Base-by-base conservation (phyloP, 2,329 filamentous ascomycete species). In the Aspergillus sojae region DNA sequence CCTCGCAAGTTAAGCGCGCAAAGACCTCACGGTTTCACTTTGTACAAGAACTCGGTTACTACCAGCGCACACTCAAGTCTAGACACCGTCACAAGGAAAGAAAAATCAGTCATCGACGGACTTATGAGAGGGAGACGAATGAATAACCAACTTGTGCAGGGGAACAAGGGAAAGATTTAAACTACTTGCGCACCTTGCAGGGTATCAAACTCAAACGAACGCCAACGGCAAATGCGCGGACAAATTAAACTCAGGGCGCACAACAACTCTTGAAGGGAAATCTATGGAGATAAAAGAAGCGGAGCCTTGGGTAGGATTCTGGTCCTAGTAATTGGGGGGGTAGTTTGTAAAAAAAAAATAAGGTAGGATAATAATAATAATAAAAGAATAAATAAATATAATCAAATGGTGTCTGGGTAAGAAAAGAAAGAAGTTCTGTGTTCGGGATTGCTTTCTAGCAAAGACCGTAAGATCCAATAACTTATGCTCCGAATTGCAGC, bases 1-100 rank as follows among this genome's bases (percentile, higher is more conserved):
- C 41, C 57, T 46, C 45, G 26, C 43, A 45, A 55, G 52, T 60
- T 63, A 65, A 61, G 63, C 65, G 63, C 65, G 62, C 62, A 60
- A 62, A 56, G 54, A 60, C 64, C 65, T 60, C 60, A 68, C 65
- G 57, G 45, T 61, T 62, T 64, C 58, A 56, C 61, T 59, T 62
- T 60, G 63, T 60, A 59, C 59, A 61, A 59, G 57, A 52, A 60
- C 60, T 46, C 58, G 53, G 58, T 53, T 67, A 63, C 60, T 60
- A 68, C 61, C 58, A 60, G 56, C 52, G 36, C 59, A 58, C 55
- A 32, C 59, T 19, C 36, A 41, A 48, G 62, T 67, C 66, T 68
- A 64, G 57, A 64, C 60, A 61, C 23, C 36, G 36, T 52, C 46
- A 41, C n/a, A 26, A 54, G n/a, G 36, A 11, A 9, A 28, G 52